phyloP scores from a whole-genome alignment of 768 basidiomycete genomes.

The Tylopilus subfusipes region DNA sequence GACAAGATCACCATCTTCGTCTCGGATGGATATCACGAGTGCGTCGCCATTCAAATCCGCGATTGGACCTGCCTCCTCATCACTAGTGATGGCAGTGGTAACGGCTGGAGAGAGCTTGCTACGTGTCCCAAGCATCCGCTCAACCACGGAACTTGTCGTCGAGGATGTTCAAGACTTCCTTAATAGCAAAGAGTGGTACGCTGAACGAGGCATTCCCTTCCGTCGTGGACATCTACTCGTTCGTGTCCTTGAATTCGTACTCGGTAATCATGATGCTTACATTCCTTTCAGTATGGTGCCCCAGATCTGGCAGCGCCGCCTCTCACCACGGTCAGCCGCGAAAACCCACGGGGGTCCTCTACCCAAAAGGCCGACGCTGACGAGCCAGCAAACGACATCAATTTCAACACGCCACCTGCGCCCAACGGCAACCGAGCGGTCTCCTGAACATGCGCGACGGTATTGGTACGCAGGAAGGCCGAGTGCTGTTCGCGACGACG shows the following conservation, averaged over 20 bases:
- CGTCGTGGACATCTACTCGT: conserved; percentile 76
- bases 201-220: conserved; percentile 75
- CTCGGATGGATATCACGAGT: conserved; percentile 43
- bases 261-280: not conserved
- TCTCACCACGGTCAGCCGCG: conserved; percentile 46
- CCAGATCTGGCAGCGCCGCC: conserved; percentile 77
- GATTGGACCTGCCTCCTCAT: not conserved
- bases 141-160: conserved; percentile 52
- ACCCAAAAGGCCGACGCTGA: not conserved
- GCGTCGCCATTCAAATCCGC: not conserved
- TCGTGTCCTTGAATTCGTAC: conserved; percentile 4
- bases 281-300: conserved; percentile 50
- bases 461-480: conserved; percentile 76
- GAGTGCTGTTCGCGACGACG: conserved; percentile 78
- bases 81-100: conserved; percentile 14
- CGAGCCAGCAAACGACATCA: not conserved
- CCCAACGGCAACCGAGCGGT: conserved; percentile 45
- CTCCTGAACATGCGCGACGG: conserved; percentile 77
- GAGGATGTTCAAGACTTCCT: conserved; percentile 73
- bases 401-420: too few species aligned
- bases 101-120: conserved; percentile 54
- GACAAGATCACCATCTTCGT: conserved; percentile 52
- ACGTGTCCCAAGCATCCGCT: conserved; percentile 63
- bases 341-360: conserved; percentile 4
- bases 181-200: conserved; percentile 66